Base-by-base conservation (phyloP, 2,329 filamentous ascomycete genomes). In the Pseudogymnoascus sp. region DNA sequence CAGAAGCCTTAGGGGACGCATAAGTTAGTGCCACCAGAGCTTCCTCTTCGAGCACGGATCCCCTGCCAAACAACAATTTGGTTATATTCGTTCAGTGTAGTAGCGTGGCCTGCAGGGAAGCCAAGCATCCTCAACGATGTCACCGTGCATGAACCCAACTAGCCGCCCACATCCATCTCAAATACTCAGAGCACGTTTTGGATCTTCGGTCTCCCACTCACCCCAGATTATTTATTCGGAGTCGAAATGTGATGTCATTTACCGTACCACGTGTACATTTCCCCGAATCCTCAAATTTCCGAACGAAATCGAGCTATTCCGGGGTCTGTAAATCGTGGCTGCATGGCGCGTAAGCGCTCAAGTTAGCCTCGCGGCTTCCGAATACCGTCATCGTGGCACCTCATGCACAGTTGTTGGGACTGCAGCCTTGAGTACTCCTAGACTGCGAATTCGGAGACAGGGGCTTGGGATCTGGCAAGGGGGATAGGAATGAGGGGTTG, bases 181-280 rank as follows among this genome's bases (percentile, higher is more conserved):
- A 57, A 57, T 57, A 57, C 12, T 18, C 10, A 18, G 47, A 57
- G 51, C 51, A 57, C 51, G 26, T 57, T 57, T 34, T 57, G 21
- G 26, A 57, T 57, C 26, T 57, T 34, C 29, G n/a, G 51, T 21
- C 51, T 31, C 51, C n/a, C 51, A 34, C 26, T 18, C 16, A 57
- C n/a, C n/a, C 26, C n/a, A 57, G 34, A 57, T 16, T 34, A 34
- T 57, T 6, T 34, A 5, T 57, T 57, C n/a, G 5, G 29, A 6
- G 26, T 57, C 7, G 29, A 57, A 31, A 57, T 57, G 51, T 57
- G 51, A 57, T 57, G 51, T 57, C 51, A 57, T 57, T n/a, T 57
- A 18, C 45, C 26, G 29, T 34, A 57, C 51, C 51, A 57, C 51
- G 51, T 57, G 51, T 57, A 57, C 51, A 57, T 31, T 10, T 31